Percentiles rank a stretch among this genome's conserved stretches.
Conservation (phyloP, 2,329 filamentous ascomycete species). For the Emmonsia crescens region DNA sequence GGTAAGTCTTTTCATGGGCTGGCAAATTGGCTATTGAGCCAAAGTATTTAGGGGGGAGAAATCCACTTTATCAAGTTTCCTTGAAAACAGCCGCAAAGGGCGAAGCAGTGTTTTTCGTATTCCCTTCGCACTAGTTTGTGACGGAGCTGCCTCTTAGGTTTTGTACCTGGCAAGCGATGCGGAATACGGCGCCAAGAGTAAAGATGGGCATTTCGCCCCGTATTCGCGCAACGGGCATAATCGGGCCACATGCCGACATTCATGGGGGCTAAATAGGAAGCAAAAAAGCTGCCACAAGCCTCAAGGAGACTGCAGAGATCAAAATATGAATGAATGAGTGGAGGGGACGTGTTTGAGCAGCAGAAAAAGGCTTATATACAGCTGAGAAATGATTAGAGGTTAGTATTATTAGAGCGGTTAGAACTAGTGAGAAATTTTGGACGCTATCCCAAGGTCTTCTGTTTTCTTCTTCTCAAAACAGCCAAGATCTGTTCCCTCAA, state of each 20-base stretch:
- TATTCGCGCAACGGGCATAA: not conserved
- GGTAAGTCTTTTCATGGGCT: not conserved
- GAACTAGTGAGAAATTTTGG: not conserved
- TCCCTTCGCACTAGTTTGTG: not conserved
- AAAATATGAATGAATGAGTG: not conserved
- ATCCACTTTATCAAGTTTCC: not conserved
- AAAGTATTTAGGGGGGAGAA: not conserved
- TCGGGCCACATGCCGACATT: not conserved
- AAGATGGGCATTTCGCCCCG: not conserved
- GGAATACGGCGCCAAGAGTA: not conserved
- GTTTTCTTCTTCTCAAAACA: not conserved
- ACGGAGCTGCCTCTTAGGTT: not conserved
- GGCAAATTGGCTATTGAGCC: not conserved
- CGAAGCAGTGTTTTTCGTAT: not conserved
- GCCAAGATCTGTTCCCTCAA: not conserved
- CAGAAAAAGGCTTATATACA: not conserved
- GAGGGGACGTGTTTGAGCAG: no score
- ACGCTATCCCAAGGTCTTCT: not conserved
- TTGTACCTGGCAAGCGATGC: not conserved
- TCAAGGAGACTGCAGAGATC: not conserved
- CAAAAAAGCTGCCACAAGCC: not conserved
- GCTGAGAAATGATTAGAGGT: no score
- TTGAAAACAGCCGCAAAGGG: not conserved
- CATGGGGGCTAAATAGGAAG: not conserved
- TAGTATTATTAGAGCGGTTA: no score